phyloP scores from a whole-genome alignment of 2,329 filamentous ascomycete genomes.

The Nigrospora osmanthi region DNA sequence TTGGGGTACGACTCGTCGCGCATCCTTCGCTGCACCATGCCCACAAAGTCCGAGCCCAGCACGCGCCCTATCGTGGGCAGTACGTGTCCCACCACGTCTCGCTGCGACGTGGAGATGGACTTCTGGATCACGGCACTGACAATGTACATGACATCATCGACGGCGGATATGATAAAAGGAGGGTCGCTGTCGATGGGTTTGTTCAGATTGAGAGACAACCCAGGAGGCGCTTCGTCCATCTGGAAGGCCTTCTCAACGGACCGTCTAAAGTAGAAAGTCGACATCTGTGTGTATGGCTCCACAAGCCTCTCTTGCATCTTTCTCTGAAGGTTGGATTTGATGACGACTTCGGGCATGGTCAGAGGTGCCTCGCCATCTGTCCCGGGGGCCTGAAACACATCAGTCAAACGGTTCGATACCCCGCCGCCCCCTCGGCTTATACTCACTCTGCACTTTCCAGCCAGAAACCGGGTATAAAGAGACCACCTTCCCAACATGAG shows the following conservation, averaged over 20 bases:
- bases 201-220: constrained; percentile 68
- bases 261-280: constrained; percentile 91
- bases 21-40: constrained; percentile 98
- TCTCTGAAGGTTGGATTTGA: constrained; percentile 69
- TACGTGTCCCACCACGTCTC: constrained; percentile 68
- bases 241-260: constrained; percentile 98
- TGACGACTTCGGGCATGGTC: constrained; percentile 64
- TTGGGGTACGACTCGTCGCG: constrained; percentile 90
- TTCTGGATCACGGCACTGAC: constrained; percentile 86
- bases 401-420: constrained; percentile 14
- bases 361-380: constrained; percentile 48
- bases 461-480: constrained; percentile 81
- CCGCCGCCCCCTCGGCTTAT: no score
- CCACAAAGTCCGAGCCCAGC: constrained; percentile 82
- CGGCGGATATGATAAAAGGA: constrained; percentile 88
- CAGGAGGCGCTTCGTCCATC: constrained; percentile 78
- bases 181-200: constrained; percentile 67
- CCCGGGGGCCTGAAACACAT: constrained; percentile 37
- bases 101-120: constrained; percentile 78
- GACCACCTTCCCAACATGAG: constrained; percentile 93
- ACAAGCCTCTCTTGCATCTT: constrained; percentile 72
- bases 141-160: constrained; percentile 99
- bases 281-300: constrained; percentile 82
- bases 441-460: constrained; percentile 76
- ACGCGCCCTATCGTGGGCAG: constrained; percentile 74